Percentiles rank a stretch among this genome's conserved stretches.
These are phyloP conservation scores for Nakataea oryzae DNA, from an alignment of 2,329 filamentous ascomycete genomes.

Conservation along the genomic window DNA sequence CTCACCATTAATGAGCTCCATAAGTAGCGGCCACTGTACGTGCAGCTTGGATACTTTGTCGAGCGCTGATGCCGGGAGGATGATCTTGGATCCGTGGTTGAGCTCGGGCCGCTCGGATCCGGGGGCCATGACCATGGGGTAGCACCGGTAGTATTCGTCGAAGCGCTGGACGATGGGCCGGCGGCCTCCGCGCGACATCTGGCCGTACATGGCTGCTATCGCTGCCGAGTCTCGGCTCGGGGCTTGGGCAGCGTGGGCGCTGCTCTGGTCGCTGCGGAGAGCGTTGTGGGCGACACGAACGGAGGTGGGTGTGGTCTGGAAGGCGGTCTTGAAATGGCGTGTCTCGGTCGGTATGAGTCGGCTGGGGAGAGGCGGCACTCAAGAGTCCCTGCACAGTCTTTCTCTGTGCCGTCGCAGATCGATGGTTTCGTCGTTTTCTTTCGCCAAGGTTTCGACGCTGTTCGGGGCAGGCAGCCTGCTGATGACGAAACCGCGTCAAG, in stretches of 20 bases:
- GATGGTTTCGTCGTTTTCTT: background rate
- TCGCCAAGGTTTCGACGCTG: background rate
- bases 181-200: conserved; percentile 33
- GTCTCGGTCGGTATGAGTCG: background rate
- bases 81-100: conserved; percentile 96
- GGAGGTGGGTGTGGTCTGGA: background rate
- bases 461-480: conserved; percentile 9
- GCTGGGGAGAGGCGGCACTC: background rate
- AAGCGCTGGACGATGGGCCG: conserved; percentile 61
- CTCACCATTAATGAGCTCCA: conserved; percentile 87
- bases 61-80: conserved; percentile 89
- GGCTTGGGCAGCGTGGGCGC: background rate
- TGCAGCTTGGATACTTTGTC: conserved; percentile 94
- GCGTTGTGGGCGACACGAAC: no score
- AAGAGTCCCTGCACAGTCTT: background rate
- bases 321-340: background rate
- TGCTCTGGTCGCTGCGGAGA: background rate
- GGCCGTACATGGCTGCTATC: conserved; percentile 25
- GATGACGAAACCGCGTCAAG: conserved; percentile 8
- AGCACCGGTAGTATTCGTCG: conserved; percentile 97
- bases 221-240: background rate
- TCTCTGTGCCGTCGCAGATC: background rate
- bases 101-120: conserved; percentile 80
- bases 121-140: conserved; percentile 88
- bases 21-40: conserved; percentile 94